Evolutionary conservation across 257 asterid species (phyloP), one percentile per base, ranked within the genome.

Genomic region (Anisodus tanguticus): DNA sequence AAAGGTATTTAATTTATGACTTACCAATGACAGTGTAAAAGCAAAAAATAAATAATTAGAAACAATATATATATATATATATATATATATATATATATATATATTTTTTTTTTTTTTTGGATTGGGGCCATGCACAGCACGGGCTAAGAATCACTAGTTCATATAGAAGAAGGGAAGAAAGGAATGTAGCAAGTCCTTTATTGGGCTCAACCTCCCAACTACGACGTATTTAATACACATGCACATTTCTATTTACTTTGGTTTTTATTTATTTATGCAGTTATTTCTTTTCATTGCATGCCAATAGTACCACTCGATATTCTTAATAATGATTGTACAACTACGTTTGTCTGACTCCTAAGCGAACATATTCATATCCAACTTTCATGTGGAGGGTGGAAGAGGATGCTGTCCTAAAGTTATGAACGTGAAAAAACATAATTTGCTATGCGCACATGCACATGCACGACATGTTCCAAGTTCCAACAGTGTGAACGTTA

Each of bases 401-500:
- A 13, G 37, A 43, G n/a, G 39, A 71, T 71, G 51, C 51, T 45
- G n/a, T 71, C 80, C 39, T 9, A 71, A 70, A 71, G 39, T n/a
- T 71, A 58, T 71, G 79, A n/a, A 71, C 58, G 2, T 9, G 17
- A 26, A 64, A 26, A 71, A 17, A 6, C 17, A 43, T 9, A 43
- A 43, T 70, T 55, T 43, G 57, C 4, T 70, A n/a, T 71, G 37
- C 55, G 2, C 17, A 71, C 15, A 9, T 43, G 35, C 79, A 71
- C 79, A 16, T 45, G 39, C 79, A 4, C 9, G 17, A 4, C 58
- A 71, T 71, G 35, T 31, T 31, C 35, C 35, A 22, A 22, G 79
- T 71, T 71, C 58, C 79, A n/a, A 71, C 39, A 2, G 79, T 45
- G 45, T 71, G 58, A n/a, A 71, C 54, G 45, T 64, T 64, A 26